phyloP scores from a whole-genome alignment of 2,329 filamentous ascomycete genomes.

The Fusarium penzigii region DNA sequence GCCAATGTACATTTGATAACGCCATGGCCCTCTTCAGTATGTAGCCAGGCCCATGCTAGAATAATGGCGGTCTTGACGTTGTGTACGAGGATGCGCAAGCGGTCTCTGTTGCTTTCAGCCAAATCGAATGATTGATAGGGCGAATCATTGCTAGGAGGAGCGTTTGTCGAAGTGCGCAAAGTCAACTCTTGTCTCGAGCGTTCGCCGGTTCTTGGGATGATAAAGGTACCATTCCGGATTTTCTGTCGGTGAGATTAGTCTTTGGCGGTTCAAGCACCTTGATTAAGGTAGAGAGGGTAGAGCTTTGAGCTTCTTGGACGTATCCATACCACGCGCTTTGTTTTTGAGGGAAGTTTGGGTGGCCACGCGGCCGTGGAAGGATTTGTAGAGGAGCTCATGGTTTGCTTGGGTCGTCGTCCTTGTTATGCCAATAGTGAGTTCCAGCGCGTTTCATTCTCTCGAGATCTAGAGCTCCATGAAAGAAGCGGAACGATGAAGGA shows the following conservation, averaged over 20 bases:
- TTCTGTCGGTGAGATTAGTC: no score
- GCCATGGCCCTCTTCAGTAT: conserved; percentile 73
- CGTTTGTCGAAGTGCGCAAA: conserved; percentile 56
- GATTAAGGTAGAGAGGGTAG: no score
- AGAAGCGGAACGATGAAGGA: conserved; percentile 2
- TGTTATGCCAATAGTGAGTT: conserved; percentile 20
- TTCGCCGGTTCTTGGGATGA: conserved; percentile 84
- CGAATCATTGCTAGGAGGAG: conserved; percentile 27
- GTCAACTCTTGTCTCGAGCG: conserved; percentile 79
- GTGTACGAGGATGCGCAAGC: conserved; percentile 35
- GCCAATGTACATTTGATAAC: conserved; percentile 91
- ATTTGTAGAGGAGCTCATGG: conserved; percentile 38
- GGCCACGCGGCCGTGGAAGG: conserved; percentile 40
- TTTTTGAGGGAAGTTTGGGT: conserved; percentile 46
- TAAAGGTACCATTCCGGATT: conserved; percentile 82
- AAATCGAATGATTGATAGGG: conserved; percentile 20
- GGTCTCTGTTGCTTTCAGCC: conserved; percentile 37
- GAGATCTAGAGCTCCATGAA: conserved; percentile 19
- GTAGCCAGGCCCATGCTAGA: conserved; percentile 56
- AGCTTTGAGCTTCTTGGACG: no score
- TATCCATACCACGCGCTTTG: conserved; percentile 45
- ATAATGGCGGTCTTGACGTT: conserved; percentile 42
- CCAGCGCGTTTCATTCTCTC: conserved; percentile 26
- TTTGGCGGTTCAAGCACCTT: conserved; percentile 12
- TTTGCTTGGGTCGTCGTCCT: conserved; percentile 41